These are phyloP conservation scores for Exophiala sideris DNA, from an alignment of 2,329 filamentous ascomycete species.

Conservation along the genomic window DNA sequence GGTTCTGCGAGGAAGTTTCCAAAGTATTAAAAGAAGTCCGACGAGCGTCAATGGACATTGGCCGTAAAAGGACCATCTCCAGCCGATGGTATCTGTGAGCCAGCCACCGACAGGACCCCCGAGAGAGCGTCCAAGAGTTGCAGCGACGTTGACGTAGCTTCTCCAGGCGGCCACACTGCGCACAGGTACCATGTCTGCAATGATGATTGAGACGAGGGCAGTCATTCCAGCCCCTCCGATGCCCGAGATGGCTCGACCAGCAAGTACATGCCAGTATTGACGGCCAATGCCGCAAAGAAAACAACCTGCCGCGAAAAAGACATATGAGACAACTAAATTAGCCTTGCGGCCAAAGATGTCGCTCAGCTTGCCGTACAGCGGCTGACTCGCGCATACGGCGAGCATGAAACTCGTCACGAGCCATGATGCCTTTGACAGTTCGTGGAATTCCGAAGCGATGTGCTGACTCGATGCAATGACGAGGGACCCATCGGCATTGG, in stretches of 20 bases:
- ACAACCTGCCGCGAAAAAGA: constrained; percentile 39
- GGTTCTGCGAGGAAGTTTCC: constrained; percentile 37
- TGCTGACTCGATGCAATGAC: constrained; percentile 64
- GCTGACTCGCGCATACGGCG: constrained; percentile 41
- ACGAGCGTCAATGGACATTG: constrained; percentile 54
- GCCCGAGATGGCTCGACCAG: constrained; percentile 42
- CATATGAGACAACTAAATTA: constrained; percentile 39
- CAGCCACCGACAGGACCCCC: constrained; percentile 59
- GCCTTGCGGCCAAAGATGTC: constrained; percentile 45
- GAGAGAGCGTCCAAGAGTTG: constrained; percentile 48
- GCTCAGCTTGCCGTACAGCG: constrained; percentile 44
- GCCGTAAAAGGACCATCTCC: constrained; percentile 61
- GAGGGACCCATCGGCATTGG: constrained; percentile 62
- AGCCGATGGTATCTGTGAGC: constrained; percentile 61
- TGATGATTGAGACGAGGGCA: constrained; percentile 46
- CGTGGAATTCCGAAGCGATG: constrained; percentile 46
- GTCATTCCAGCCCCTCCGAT: constrained; percentile 46
- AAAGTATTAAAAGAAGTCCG: constrained; percentile 48
- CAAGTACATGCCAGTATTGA: constrained; percentile 36
- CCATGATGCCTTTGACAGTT: constrained; percentile 42
- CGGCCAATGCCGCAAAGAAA: constrained; percentile 37
- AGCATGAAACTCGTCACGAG: constrained; percentile 45
- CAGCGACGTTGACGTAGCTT: constrained; percentile 51
- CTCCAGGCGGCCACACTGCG: constrained; percentile 50
- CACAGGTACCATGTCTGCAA: constrained; percentile 47